Conservation (phyloP, 2,329 filamentous ascomycete species). For the Stagonosporopsis vannaccii region DNA sequence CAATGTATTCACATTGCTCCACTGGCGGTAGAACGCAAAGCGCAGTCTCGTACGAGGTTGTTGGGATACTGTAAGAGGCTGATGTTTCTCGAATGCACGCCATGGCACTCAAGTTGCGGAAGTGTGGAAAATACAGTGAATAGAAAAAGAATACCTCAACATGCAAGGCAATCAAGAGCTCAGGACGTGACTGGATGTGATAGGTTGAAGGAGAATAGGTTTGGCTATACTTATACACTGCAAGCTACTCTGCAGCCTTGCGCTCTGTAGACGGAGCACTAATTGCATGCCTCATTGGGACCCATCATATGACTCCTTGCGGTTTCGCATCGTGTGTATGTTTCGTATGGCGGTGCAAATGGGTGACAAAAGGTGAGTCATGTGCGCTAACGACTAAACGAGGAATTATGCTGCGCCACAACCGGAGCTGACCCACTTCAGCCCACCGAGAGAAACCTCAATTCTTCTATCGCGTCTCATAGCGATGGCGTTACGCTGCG, state of each 20-base stretch:
- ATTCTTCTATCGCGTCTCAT: not conserved
- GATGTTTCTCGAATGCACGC: slow-evolving; percentile 16
- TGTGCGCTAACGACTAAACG: slow-evolving; percentile 24
- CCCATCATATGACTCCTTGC: slow-evolving; percentile 25
- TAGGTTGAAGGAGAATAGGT: not conserved
- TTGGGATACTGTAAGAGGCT: slow-evolving; percentile 22
- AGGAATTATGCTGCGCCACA: slow-evolving; percentile 24
- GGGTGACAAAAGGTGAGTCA: slow-evolving; percentile 38
- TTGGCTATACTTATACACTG: slow-evolving; percentile 11
- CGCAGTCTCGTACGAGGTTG: slow-evolving; percentile 64
- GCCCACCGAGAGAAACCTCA: not conserved
- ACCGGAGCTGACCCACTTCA: not conserved
- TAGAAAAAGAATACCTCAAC: slow-evolving; percentile 21
- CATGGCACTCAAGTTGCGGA: slow-evolving; percentile 22
- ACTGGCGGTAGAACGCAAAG: slow-evolving; percentile 66
- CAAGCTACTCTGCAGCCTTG: not conserved
- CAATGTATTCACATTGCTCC: slow-evolving; percentile 57
- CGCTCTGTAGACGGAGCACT: not conserved
- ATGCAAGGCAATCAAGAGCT: not conserved
- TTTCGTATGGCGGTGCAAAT: slow-evolving; percentile 8
- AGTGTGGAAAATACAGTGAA: not conserved
- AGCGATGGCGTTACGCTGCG: not conserved
- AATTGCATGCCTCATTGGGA: slow-evolving; percentile 9
- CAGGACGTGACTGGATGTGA: not conserved
- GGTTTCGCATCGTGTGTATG: not conserved